Conservation (phyloP, 208 protist genomes). For the Trypanosoma vivax region DNA sequence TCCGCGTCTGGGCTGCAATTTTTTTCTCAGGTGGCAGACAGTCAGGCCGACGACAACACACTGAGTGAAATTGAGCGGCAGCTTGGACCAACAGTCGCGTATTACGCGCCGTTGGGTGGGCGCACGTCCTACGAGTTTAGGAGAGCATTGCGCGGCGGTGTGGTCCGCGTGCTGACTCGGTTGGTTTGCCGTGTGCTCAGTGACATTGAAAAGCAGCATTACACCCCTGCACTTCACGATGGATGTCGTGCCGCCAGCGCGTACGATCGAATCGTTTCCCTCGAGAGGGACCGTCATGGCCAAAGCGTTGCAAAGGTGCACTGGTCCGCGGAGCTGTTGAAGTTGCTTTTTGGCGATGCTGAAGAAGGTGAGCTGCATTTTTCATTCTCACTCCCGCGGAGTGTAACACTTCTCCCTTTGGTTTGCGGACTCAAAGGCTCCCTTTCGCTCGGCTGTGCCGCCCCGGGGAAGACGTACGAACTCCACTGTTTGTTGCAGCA, state of each 20-base stretch:
- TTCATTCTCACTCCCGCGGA: background rate
- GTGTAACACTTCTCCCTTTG: conserved; percentile 9
- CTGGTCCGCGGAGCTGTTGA: conserved; percentile 17
- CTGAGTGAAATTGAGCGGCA: background rate
- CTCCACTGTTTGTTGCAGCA: conserved; percentile 3
- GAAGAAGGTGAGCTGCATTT: background rate
- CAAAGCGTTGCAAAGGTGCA: conserved; percentile 3
- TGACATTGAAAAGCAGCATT: background rate
- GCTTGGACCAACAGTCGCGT: conserved; percentile 8
- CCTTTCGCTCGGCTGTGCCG: background rate
- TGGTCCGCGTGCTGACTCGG: conserved; percentile 7
- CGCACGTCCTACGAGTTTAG: conserved; percentile 13
- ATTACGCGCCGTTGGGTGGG: conserved; percentile 18
- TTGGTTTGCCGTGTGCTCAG: background rate
- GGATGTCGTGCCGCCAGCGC: background rate
- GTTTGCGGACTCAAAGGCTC: background rate
- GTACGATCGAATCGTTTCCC: conserved; percentile 1
- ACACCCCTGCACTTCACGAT: background rate
- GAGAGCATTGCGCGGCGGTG: conserved; percentile 5
- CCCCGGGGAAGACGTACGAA: background rate
- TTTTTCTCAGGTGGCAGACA: background rate
- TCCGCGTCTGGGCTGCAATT: background rate
- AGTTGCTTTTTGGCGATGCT: background rate
- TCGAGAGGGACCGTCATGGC: background rate
- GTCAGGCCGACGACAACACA: background rate